These are phyloP conservation scores for Scytalidium lignicola DNA, from an alignment of 2,329 filamentous ascomycete genomes.

Conservation along the genomic window DNA sequence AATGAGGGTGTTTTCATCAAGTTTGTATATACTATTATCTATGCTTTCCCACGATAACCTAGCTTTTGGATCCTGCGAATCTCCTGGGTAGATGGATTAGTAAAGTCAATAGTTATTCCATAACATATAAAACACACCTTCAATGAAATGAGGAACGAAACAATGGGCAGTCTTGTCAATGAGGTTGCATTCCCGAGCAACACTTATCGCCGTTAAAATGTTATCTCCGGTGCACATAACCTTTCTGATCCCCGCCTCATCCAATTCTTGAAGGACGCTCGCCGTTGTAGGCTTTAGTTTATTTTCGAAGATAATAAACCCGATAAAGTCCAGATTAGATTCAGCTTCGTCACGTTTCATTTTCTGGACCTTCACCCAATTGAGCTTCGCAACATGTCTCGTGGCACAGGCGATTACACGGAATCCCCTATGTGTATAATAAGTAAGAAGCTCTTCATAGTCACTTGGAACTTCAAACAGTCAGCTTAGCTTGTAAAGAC, in stretches of 20 bases:
- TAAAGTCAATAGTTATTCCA: constrained; percentile 4
- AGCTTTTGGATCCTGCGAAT: constrained; percentile 67
- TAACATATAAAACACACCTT: constrained; percentile 45
- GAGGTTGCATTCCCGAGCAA: constrained; percentile 83
- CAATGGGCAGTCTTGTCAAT: constrained; percentile 79
- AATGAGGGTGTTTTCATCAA: constrained; percentile 74
- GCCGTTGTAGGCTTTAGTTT: constrained; percentile 89
- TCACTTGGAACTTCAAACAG: constrained; percentile 63
- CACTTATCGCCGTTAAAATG: constrained; percentile 92
- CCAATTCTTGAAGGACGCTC: constrained; percentile 74
- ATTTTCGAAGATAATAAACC: constrained; percentile 98
- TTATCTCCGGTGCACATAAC: constrained; percentile 99
- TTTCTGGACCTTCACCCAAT: constrained; percentile 92
- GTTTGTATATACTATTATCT: constrained; percentile 72
- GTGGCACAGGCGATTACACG: constrained; percentile 94
- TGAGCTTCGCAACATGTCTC: constrained; percentile 80
- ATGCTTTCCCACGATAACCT: constrained; percentile 87
- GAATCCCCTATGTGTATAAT: constrained; percentile 94
- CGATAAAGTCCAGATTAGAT: constrained; percentile 76
- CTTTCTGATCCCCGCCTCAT: constrained; percentile 75
- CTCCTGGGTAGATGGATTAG: constrained; percentile 39
- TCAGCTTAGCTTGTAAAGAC: constrained; percentile 3
- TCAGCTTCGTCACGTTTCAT: constrained; percentile 86
- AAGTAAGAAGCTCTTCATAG: constrained; percentile 81
- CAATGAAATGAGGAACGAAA: constrained; percentile 83